Conservation (phyloP, 2,329 filamentous ascomycete genomes). For the Talaromyces sp. region DNA sequence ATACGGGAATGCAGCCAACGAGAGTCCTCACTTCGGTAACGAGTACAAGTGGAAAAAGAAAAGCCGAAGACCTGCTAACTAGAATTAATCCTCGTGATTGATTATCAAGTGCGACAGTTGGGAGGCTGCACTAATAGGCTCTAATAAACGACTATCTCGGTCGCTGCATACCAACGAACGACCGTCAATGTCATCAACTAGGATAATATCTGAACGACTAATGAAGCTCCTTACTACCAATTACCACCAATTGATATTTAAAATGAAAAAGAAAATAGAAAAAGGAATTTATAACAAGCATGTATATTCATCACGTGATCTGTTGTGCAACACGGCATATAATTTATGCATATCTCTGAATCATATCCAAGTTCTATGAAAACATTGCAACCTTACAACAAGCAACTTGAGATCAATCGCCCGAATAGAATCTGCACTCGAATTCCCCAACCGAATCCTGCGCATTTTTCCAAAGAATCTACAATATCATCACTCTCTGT, state of each 20-base stretch:
- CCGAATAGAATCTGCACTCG: not conserved
- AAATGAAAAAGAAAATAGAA: not conserved
- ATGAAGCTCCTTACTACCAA: not conserved
- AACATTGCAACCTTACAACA: not conserved
- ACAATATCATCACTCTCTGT: not conserved
- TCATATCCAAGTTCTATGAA: not conserved
- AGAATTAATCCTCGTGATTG: not conserved
- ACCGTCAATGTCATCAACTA: not conserved
- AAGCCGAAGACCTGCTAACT: conserved; percentile 9
- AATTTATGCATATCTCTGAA: not conserved
- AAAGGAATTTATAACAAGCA: not conserved
- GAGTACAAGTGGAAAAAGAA: conserved; percentile 11
- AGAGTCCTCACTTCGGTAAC: not conserved
- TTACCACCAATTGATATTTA: no score
- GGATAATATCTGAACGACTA: not conserved
- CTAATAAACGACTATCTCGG: not conserved
- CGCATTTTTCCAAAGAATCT: not conserved
- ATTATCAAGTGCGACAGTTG: no score
- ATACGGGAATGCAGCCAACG: conserved; percentile 11
- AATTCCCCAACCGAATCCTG: not conserved
- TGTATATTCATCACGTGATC: not conserved
- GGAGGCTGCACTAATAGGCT: no score
- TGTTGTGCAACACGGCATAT: not conserved
- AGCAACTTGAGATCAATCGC: not conserved
- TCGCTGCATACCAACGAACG: not conserved